Evolutionary conservation across 139 green algal genomes (phyloP), one percentile per base, ranked within the genome.

Genomic region (Coelastrella sp.): DNA sequence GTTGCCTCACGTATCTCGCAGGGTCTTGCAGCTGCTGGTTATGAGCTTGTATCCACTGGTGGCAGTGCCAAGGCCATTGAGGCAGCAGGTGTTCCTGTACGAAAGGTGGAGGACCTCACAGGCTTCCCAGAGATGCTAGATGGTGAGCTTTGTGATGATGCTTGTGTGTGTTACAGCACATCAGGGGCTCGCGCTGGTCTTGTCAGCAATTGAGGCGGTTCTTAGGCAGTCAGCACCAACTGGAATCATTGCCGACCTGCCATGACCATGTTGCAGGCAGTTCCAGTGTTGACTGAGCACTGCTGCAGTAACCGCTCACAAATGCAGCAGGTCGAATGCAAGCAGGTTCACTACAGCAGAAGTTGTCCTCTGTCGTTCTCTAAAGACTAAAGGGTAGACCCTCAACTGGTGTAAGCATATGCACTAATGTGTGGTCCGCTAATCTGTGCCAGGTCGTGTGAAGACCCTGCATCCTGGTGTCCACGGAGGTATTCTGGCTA

Each of bases 101-200:
- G 90, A 59, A 95, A 95, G 4, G 97, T 99, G 17, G 97, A 99
- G 79, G 93, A 99, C 77, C 90, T 99, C 0, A 99, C 98, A 6
- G 95, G 95, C 65, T 99, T 99, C 92, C 98, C 98, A 66, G 98
- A 99, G 90, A 99, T 99, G 98, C 96, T 99, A 4, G 97, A 99
- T 81, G 97, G 97, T 97, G 91, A 66, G 93, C 59, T 10, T 0
- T 13, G 8, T 71, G 8, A 0, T 10, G 11, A 71, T 19, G 61
- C 11, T 71, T 76, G 68, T 76, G 2, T 32, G 17, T 17, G 22
- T 32, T 3, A 6, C 17, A 22, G 7, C 3, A 47, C n/a, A 10
- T 47, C 68, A 76, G 68, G 8, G 32, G 1, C 32, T 47, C 1
- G 0, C 1, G 32, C 32, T 47, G 32, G 32, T 1, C 32, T 47